Evolutionary conservation across 2,329 filamentous ascomycete species (phyloP).

Genomic region (Sclerotinia borealis): DNA sequence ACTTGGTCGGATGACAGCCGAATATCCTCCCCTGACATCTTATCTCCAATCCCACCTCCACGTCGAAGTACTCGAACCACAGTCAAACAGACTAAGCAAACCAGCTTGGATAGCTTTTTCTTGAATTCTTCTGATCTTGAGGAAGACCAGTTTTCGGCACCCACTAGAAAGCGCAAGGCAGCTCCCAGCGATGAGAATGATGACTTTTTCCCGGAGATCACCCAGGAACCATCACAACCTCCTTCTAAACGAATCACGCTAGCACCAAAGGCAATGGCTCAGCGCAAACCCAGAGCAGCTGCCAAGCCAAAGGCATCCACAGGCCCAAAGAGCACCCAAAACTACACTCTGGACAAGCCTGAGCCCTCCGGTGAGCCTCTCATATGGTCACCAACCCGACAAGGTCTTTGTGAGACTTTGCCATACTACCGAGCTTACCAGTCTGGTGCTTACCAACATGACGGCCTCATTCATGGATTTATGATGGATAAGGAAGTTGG

Average conservation of each 20-base stretch:
- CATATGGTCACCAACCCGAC: no score
- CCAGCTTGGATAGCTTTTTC: no score
- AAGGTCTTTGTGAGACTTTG: no score
- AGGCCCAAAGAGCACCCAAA: neutral
- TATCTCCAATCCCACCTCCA: no score
- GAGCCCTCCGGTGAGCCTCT: slow-evolving; percentile 35
- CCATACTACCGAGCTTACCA: slow-evolving; percentile 55
- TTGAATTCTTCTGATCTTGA: neutral
- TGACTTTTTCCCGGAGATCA: no score
- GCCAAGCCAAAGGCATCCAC: neutral
- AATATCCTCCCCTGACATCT: no score
- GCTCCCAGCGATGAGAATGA: neutral
- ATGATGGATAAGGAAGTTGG: slow-evolving; percentile 52
- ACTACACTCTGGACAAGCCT: slow-evolving; percentile 17
- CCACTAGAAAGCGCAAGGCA: no score
- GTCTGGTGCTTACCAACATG: slow-evolving; percentile 48
- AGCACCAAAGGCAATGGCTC: neutral
- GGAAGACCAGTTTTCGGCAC: no score
- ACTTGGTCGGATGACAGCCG: neutral
- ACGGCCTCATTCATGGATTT: slow-evolving; percentile 47
- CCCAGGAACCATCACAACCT: neutral
- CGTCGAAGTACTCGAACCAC: neutral
- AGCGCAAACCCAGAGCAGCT: no score
- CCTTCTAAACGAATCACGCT: no score
- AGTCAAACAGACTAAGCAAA: neutral